phyloP scores from a whole-genome alignment of 106 monocot genomes.

The Acanthochlamys bracteata region DNA sequence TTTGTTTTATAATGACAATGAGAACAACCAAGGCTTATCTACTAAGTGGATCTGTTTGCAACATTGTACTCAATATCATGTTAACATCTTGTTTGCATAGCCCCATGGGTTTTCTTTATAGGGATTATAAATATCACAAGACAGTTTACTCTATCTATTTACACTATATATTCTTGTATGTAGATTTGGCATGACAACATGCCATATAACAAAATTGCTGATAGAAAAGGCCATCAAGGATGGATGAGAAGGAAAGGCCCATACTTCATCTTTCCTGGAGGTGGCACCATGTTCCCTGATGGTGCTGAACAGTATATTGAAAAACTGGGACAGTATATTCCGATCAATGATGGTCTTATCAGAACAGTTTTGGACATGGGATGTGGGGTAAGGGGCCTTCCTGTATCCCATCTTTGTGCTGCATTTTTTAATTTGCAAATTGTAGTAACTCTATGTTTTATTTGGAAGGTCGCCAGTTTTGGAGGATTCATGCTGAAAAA shows the following conservation, averaged over 20 bases:
- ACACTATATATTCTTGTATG: background rate
- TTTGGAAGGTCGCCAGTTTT: conserved; percentile 87
- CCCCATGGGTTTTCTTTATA: background rate
- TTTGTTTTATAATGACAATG: too few species aligned
- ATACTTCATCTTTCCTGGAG: conserved; percentile 88
- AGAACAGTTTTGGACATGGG: conserved; percentile 97
- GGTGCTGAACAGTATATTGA: conserved; percentile 82
- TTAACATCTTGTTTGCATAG: too few species aligned
- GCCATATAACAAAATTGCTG: conserved; percentile 89
- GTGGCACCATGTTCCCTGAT: conserved; percentile 98
- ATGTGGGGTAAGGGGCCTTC: conserved; percentile 64
- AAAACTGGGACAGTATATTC: conserved; percentile 75
- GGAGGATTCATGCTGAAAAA: conserved; percentile 83
- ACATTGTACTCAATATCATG: too few species aligned
- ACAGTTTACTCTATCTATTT: background rate
- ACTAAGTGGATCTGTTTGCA: too few species aligned
- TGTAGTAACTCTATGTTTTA: background rate
- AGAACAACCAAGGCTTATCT: too few species aligned
- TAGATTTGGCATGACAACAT: conserved; percentile 99
- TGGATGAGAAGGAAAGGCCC: conserved; percentile 90
- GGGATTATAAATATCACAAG: too few species aligned
- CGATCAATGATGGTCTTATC: conserved; percentile 50
- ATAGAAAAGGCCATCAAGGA: conserved; percentile 96
- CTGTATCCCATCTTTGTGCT: background rate
- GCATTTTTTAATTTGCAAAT: background rate